Evolutionary conservation across 176 grass and related monocot species (phyloP).

Genomic region (Oryza australiensis): DNA sequence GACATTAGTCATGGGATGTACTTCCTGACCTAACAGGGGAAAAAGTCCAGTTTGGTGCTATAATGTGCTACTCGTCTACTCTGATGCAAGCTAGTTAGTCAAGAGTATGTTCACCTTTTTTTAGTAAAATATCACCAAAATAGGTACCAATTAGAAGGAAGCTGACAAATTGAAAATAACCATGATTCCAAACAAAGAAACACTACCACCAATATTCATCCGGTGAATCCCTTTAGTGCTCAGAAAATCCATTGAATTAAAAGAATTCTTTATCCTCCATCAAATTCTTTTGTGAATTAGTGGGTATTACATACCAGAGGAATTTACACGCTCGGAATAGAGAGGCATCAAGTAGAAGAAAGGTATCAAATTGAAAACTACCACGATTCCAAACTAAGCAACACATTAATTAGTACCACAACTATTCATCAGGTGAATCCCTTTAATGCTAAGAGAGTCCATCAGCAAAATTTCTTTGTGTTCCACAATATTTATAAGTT

Average conservation of each 20-base stretch:
- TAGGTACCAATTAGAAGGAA: neutral
- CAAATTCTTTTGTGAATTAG: neutral
- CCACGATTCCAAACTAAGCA: no score
- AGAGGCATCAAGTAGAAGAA: neutral
- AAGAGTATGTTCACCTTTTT: neutral
- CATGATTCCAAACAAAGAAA: neutral
- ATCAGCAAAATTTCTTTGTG: neutral
- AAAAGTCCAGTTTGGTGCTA: neutral
- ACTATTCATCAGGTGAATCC: neutral
- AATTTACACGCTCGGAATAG: neutral
- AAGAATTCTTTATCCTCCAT: neutral
- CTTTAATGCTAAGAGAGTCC: neutral
- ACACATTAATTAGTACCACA: no score
- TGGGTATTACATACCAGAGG: neutral
- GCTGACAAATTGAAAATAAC: neutral
- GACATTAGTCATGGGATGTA: neutral
- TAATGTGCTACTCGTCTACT: neutral
- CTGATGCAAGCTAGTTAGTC: neutral
- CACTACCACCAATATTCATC: neutral
- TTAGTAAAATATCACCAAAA: neutral
- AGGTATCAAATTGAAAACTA: no score
- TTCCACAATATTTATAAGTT: conserved; percentile 10
- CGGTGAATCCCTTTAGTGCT: neutral
- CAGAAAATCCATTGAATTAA: neutral
- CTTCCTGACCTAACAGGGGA: conserved; percentile 8